A percentile compares a stretch with the other conserved stretches of the same genome.
Evolutionary conservation across 176 grass and related monocot genomes (phyloP).

Genomic region (Carex scoparia): DNA sequence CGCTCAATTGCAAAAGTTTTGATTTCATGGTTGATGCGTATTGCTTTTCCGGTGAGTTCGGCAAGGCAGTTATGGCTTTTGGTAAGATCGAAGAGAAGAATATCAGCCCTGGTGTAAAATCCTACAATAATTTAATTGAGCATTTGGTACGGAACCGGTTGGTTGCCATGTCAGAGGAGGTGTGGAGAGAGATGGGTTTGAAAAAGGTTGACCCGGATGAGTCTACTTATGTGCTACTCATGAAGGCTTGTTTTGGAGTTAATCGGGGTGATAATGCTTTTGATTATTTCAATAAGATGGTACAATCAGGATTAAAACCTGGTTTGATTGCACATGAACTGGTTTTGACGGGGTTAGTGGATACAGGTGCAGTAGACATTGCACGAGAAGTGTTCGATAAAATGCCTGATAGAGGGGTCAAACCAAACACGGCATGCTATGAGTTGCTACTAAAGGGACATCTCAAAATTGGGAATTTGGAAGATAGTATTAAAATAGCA

Average conservation of each 20-base stretch:
- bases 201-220: conserved; percentile 29
- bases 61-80: conserved; percentile 52
- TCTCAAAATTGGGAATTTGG: conserved; percentile 29
- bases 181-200: conserved; percentile 51
- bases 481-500: conserved; percentile 34
- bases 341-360: conserved; percentile 33
- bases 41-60: conserved; percentile 48
- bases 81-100: conserved; percentile 56
- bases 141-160: conserved; percentile 42
- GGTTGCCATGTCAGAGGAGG: conserved; percentile 37
- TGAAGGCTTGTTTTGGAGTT: conserved; percentile 51
- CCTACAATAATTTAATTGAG: conserved; percentile 74
- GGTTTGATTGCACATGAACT: conserved; percentile 52
- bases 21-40: conserved; percentile 72
- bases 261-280: conserved; percentile 46
- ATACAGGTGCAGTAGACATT: conserved; percentile 41
- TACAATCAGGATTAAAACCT: conserved; percentile 53
- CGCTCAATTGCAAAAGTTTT: conserved; percentile 57
- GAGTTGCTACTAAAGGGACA: conserved; percentile 53
- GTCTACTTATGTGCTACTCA: conserved; percentile 57
- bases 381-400: conserved; percentile 54
- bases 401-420: conserved; percentile 52
- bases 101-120: conserved; percentile 38
- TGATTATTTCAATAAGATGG: conserved; percentile 64
- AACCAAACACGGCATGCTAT: conserved; percentile 47